Percentiles rank a stretch among this genome's conserved stretches.
Conservation (phyloP, 805 yeast species). For the Jamesozyma gamospora region DNA sequence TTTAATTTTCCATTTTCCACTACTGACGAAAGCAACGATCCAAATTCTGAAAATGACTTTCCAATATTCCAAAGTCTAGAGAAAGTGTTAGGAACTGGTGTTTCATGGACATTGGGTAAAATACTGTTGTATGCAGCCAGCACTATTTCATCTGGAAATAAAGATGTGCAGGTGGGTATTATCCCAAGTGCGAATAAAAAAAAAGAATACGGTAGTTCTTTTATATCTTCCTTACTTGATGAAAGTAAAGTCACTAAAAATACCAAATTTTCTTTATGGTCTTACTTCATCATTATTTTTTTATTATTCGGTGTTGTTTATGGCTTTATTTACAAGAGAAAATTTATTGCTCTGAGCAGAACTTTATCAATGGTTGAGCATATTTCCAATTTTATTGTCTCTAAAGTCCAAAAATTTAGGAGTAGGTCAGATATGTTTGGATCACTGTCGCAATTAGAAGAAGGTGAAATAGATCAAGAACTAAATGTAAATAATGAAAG, state of each 20-base stretch:
- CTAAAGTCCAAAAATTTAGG: conserved; percentile 5
- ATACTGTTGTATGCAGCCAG: conserved; percentile 76
- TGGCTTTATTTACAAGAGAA: not conserved
- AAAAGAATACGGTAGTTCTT: conserved; percentile 14
- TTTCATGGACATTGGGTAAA: conserved; percentile 93
- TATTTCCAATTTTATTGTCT: conserved; percentile 1
- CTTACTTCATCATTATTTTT: not conserved
- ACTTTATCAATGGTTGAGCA: not conserved
- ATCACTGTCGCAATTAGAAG: conserved; percentile 4
- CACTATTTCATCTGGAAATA: conserved; percentile 32
- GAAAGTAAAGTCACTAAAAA: not conserved
- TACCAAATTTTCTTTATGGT: not conserved
- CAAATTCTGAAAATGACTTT: conserved; percentile 8
- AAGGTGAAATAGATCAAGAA: conserved; percentile 2
- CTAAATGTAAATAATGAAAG: not conserved
- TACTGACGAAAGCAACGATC: conserved; percentile 32
- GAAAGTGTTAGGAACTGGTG: conserved; percentile 69
- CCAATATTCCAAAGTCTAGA: conserved; percentile 77
- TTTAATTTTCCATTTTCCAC: conserved; percentile 74
- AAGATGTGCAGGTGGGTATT: conserved; percentile 17
- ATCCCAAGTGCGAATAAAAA: conserved; percentile 18
- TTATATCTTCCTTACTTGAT: conserved; percentile 17
- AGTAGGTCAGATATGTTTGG: not conserved
- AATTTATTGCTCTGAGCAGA: no score
- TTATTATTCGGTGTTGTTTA: not conserved